A percentile compares a stretch with the other conserved stretches of the same genome.
Evolutionary conservation across 176 grass and related monocot genomes (phyloP).

Genomic region (Calamus simplicifolius): DNA sequence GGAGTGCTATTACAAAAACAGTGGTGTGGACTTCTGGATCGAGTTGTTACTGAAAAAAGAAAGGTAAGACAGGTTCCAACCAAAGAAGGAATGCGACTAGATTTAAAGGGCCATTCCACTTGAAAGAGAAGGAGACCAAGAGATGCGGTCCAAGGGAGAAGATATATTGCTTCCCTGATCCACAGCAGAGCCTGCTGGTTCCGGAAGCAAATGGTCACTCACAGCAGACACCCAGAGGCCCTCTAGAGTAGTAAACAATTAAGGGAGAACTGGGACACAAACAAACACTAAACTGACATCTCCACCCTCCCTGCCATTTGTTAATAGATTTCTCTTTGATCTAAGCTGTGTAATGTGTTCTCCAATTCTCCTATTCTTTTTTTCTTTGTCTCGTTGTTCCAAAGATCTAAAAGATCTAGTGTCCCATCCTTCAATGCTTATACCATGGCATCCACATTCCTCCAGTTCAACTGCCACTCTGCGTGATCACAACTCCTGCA

Average conservation of each 20-base stretch:
- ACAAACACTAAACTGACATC: conserved; percentile 16
- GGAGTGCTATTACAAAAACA: conserved; percentile 1
- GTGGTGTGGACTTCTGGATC: conserved; percentile 2
- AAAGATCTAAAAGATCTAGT: conserved; percentile 35
- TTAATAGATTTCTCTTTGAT: conserved; percentile 16
- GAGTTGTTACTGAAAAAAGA: conserved; percentile 20
- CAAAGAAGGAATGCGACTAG: conserved; percentile 13
- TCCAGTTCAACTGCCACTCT: conserved; percentile 21
- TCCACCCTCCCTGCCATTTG: background rate
- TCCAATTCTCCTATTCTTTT: background rate
- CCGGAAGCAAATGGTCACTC: conserved; percentile 3
- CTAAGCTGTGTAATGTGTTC: background rate
- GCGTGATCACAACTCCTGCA: conserved; percentile 32
- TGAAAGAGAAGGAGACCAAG: conserved; percentile 10
- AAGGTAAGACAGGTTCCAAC: conserved; percentile 17
- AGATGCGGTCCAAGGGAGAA: conserved; percentile 27
- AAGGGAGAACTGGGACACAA: conserved; percentile 1
- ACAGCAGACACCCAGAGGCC: conserved; percentile 8
- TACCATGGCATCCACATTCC: conserved; percentile 42
- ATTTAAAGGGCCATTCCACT: conserved; percentile 18
- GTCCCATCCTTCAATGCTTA: conserved; percentile 16
- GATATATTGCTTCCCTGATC: background rate
- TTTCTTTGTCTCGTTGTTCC: conserved; percentile 5
- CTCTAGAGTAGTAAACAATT: conserved; percentile 5
- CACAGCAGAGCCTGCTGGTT: background rate